Evolutionary conservation across 1,139 yeast species (phyloP).

Genomic region (Entelexis paramagnoliae): DNA sequence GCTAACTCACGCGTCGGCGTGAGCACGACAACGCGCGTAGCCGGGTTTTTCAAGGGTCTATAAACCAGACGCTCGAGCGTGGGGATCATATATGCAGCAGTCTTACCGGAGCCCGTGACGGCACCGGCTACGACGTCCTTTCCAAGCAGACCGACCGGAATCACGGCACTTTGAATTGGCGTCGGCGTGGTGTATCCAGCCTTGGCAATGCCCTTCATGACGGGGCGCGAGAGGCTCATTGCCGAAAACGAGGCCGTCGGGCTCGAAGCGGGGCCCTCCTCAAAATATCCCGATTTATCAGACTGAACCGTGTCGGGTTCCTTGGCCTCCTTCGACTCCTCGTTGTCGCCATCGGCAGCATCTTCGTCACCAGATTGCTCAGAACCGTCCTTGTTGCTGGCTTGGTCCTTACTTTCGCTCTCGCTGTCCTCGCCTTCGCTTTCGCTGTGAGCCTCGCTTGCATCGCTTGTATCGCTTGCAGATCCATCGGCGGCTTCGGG

Average conservation of each 20-base stretch:
- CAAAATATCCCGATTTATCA: constrained; percentile 35
- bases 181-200: constrained; percentile 80
- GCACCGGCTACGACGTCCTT: constrained; percentile 99
- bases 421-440: constrained; percentile 32
- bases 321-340: constrained; percentile 26
- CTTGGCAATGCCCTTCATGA: constrained; percentile 67
- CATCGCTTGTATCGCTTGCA: constrained; percentile 27
- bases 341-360: constrained; percentile 26
- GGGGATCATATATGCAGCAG: constrained; percentile 96
- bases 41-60: constrained; percentile 73
- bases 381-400: constrained; percentile 29
- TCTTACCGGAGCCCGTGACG: constrained; percentile 97
- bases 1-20: constrained; percentile 98
- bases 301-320: constrained; percentile 41
- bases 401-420: constrained; percentile 25
- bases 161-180: constrained; percentile 86
- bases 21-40: constrained; percentile 80
- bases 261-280: constrained; percentile 24
- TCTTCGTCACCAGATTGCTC: constrained; percentile 25
- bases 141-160: constrained; percentile 86
- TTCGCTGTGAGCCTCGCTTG: constrained; percentile 21
- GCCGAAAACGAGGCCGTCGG: constrained; percentile 60
- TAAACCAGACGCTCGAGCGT: constrained; percentile 83
- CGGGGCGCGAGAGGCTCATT: constrained; percentile 78
- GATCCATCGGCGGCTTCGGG: constrained; percentile 29